phyloP scores from a whole-genome alignment of 495 filamentous ascomycete species.

The Pyrenopolyporus hunteri region DNA sequence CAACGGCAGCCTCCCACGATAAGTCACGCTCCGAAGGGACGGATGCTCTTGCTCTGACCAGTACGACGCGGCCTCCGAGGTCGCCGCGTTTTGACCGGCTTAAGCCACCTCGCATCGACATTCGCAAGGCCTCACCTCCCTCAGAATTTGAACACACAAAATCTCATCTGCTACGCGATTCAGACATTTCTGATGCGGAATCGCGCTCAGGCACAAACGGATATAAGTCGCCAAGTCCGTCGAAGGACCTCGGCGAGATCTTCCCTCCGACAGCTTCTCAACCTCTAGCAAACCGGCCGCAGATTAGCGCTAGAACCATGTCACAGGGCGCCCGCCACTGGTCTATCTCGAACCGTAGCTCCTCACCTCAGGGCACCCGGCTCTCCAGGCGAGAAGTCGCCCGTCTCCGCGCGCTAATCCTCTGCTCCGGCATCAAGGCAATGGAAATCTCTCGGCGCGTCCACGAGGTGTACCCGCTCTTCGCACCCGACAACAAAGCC shows the following conservation, averaged over 20 bases:
- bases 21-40: constrained; percentile 17
- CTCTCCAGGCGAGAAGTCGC: constrained; percentile 73
- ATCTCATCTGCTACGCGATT: constrained; percentile 28
- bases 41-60: constrained; percentile 12
- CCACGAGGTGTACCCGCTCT: constrained; percentile 48
- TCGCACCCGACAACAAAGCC: constrained; percentile 16
- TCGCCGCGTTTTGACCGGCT: constrained; percentile 60
- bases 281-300: constrained; percentile 4
- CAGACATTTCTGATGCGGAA: constrained; percentile 47
- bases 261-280: constrained; percentile 33
- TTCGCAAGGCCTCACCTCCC: constrained; percentile 57
- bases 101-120: constrained; percentile 67
- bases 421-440: constrained; percentile 86
- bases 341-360: constrained; percentile 72
- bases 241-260: constrained; percentile 37
- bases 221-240: constrained; percentile 11
- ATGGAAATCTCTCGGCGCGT: constrained; percentile 74
- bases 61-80: constrained; percentile 43
- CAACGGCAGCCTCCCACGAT: constrained; percentile 19
- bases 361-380: constrained; percentile 46
- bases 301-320: constrained; percentile 21
- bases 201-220: constrained; percentile 30
- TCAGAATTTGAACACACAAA: constrained; percentile 40
- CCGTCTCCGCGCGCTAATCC: constrained; percentile 71
- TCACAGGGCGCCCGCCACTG: constrained; percentile 57